Percentiles rank a stretch among this genome's conserved stretches.
These are phyloP conservation scores for Globisporangium rhizosaccharum DNA, from an alignment of 352 stramenopile genomes.

Conservation along the genomic window DNA sequence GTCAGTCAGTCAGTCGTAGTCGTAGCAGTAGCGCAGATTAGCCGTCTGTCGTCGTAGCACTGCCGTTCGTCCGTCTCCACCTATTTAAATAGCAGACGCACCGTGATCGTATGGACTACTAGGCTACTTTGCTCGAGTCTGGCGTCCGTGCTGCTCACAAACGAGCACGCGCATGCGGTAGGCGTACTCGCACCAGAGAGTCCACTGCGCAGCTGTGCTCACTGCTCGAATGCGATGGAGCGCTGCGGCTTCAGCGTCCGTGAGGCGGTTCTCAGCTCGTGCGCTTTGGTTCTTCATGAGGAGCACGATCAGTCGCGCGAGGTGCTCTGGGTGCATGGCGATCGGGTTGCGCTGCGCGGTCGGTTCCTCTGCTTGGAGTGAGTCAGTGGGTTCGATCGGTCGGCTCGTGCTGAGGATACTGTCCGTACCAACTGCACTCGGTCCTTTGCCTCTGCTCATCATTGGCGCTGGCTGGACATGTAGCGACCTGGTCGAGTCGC, in stretches of 20 bases:
- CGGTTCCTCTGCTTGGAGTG: background rate
- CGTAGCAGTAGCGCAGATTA: background rate
- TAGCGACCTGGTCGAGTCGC: background rate
- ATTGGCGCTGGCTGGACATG: too few species aligned
- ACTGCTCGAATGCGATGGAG: constrained; percentile 11
- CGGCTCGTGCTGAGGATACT: too few species aligned
- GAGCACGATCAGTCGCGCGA: constrained; percentile 23
- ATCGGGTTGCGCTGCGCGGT: background rate
- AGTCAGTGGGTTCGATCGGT: background rate
- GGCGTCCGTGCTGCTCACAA: constrained; percentile 2
- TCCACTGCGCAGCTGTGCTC: constrained; percentile 13
- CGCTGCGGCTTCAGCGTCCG: constrained; percentile 9
- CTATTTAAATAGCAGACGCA: background rate
- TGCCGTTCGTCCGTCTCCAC: background rate
- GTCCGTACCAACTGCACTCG: too few species aligned
- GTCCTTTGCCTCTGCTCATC: too few species aligned
- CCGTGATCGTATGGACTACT: too few species aligned
- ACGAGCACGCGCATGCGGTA: constrained; percentile 14
- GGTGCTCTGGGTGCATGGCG: constrained; percentile 3
- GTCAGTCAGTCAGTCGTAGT: background rate
- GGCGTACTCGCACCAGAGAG: constrained; percentile 21
- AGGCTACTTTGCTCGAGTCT: background rate
- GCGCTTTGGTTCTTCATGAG: constrained; percentile 44
- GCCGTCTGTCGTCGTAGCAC: too few species aligned
- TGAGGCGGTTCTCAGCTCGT: constrained; percentile 20